Evolutionary conservation across 352 stramenopile genomes (phyloP), one percentile per base, ranked within the genome.

Genomic region (Phytophthora idaei): DNA sequence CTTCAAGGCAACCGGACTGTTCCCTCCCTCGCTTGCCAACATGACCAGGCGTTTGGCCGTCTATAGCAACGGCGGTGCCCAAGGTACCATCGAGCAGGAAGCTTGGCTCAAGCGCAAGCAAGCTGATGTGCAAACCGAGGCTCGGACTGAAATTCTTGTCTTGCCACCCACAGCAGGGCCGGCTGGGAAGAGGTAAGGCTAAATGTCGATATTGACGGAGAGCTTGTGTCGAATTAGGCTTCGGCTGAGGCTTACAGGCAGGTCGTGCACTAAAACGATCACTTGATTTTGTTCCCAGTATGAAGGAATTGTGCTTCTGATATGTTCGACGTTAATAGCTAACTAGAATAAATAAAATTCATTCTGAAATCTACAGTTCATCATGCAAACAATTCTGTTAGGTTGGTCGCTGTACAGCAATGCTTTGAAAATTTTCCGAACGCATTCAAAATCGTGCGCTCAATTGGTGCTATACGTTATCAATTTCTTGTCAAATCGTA

Each of bases 1-100:
- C 10, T 75, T 75, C 8, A 41, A n/a, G 25, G 36, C 11, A 21
- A 63, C 56, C 4, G 56, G 56, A 12, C 34, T 55, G 44, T 56
- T 42, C 14, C 56, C 56, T 10, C 56, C 32, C 0, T 55, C 44
- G 10, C 3, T 63, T 11, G 45, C 41, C 17, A 53, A 63, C 29
- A 63, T 55, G 44, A 31, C 31, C 21, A 63, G 27, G 17, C 45
- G 45, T 6, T 17, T 42, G 4, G n/a, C 3, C 0, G 17, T 63
- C 21, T 42, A 63, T n/a, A 37, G 15, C 4, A 46, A 53, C 31
- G 42, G 54, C 27, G 42, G 54, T 11, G 42, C 44, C 39, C 34
- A 39, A 14, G 34, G 34, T 12, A 11, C 34, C 2, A 39, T 39
- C 9, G 34, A 9, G 8, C 34, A 39, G 34, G 34, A 39, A 39